Conservation (phyloP, 2,329 filamentous ascomycete species). For the Pezizomycotina sp. region DNA sequence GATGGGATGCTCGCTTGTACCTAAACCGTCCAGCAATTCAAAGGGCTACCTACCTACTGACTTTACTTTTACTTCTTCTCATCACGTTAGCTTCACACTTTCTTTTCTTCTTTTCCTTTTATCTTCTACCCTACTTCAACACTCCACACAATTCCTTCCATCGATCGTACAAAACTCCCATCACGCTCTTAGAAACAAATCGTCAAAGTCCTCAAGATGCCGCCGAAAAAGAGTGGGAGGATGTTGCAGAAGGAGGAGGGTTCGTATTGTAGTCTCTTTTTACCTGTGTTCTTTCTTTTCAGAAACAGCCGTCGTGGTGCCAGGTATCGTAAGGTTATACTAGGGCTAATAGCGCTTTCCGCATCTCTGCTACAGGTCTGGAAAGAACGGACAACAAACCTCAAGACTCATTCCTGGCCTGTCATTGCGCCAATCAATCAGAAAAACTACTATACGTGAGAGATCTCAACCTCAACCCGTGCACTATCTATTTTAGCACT, state of each 20-base stretch:
- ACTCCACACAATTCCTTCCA: no score
- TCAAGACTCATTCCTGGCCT: constrained; percentile 89
- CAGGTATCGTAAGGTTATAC: not conserved
- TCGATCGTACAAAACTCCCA: no score
- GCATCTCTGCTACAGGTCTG: constrained; percentile 46
- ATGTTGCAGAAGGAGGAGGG: constrained; percentile 16
- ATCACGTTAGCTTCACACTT: no score
- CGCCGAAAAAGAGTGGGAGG: constrained; percentile 12
- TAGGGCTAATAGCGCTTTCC: not conserved
- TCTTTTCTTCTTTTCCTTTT: no score
- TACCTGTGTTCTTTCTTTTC: not conserved
- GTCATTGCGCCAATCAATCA: constrained; percentile 90
- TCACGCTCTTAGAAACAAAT: no score
- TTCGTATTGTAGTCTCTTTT: not conserved
- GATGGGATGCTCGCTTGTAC: no score
- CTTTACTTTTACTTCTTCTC: no score
- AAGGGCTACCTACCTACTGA: no score
- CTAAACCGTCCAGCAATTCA: no score
- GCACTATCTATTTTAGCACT: not conserved
- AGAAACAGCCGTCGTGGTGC: no score
- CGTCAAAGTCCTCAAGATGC: constrained; percentile 11
- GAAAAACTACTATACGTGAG: constrained; percentile 95
- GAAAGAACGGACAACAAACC: constrained; percentile 96
- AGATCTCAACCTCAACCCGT: not conserved
- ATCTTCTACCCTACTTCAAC: no score